These are phyloP conservation scores for Coniochaeta sp. DNA, from an alignment of 2,329 filamentous ascomycete genomes.

Conservation along the genomic window DNA sequence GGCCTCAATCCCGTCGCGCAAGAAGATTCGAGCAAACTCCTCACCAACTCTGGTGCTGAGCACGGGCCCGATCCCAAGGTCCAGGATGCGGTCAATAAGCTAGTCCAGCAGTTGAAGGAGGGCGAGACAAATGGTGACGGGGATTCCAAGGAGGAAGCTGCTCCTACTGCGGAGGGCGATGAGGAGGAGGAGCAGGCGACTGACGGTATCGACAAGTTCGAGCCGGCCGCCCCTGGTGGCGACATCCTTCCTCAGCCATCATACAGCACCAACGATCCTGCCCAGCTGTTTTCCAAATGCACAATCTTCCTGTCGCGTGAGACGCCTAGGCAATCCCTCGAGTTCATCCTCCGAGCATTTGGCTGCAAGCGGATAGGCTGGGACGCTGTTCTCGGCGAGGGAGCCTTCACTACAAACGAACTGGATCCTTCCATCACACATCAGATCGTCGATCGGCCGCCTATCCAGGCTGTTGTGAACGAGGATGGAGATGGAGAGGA, in stretches of 20 bases:
- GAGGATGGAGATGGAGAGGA: conserved; percentile 41
- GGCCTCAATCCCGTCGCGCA: conserved; percentile 54
- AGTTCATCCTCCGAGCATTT: conserved; percentile 89
- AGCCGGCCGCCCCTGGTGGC: conserved; percentile 73
- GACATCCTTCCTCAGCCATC: conserved; percentile 79
- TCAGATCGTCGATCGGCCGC: conserved; percentile 88
- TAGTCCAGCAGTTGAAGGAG: conserved; percentile 59
- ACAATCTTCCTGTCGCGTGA: conserved; percentile 93
- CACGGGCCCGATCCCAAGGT: conserved; percentile 53
- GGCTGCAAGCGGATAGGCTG: conserved; percentile 94
- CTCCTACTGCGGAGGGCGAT: conserved; percentile 29
- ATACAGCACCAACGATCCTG: conserved; percentile 56
- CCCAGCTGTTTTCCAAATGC: conserved; percentile 76
- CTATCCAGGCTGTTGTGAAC: conserved; percentile 52
- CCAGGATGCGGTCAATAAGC: conserved; percentile 60
- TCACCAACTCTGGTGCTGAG: conserved; percentile 39
- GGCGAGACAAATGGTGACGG: conserved; percentile 32
- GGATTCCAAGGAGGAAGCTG: conserved; percentile 28
- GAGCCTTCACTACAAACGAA: conserved; percentile 87
- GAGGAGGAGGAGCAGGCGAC: conserved; percentile 40
- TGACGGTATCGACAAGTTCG: conserved; percentile 82
- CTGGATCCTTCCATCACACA: conserved; percentile 85
- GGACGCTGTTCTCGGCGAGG: conserved; percentile 85
- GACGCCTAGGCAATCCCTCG: conserved; percentile 80
- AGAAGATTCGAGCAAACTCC: conserved; percentile 45